These are phyloP conservation scores for Bipolaris oryzae DNA, from an alignment of 2,329 filamentous ascomycete species.

Conservation along the genomic window DNA sequence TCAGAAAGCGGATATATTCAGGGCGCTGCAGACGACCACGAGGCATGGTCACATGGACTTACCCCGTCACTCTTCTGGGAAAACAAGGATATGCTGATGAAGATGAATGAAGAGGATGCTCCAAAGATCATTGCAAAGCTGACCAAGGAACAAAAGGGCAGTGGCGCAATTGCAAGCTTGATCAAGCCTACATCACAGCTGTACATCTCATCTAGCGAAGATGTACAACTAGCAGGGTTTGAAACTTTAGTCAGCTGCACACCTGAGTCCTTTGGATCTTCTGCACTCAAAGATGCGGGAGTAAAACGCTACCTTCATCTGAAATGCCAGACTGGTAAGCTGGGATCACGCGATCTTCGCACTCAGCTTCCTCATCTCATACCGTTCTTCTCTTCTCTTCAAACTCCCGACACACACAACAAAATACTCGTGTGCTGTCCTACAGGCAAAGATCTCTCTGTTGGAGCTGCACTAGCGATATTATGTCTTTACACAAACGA, in stretches of 20 bases:
- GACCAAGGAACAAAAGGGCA: constrained; percentile 29
- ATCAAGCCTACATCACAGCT: constrained; percentile 52
- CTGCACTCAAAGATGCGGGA: constrained; percentile 15
- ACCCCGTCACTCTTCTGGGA: constrained; percentile 82
- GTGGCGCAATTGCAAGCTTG: constrained; percentile 40
- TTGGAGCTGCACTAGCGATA: constrained; percentile 77
- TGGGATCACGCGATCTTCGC: constrained; percentile 83
- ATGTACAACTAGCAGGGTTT: constrained; percentile 47
- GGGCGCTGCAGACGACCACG: constrained; percentile 91
- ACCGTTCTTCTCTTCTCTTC: constrained; percentile 53
- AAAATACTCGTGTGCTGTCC: constrained; percentile 67
- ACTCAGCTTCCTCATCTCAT: constrained; percentile 68
- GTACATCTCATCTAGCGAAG: constrained; percentile 48
- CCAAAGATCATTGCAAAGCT: constrained; percentile 58
- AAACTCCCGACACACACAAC: not conserved
- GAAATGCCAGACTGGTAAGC: constrained; percentile 72
- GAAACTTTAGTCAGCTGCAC: constrained; percentile 54
- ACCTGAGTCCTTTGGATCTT: constrained; percentile 45
- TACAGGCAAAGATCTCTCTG: constrained; percentile 78
- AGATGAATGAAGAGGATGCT: constrained; percentile 69
- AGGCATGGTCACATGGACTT: constrained; percentile 86
- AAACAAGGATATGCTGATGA: constrained; percentile 65
- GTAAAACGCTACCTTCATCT: constrained; percentile 61
- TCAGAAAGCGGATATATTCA: constrained; percentile 83
- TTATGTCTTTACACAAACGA: constrained; percentile 75